Evolutionary conservation across 2,329 filamentous ascomycete species (phyloP).

Genomic region (Ceratocystis lukuohia): DNA sequence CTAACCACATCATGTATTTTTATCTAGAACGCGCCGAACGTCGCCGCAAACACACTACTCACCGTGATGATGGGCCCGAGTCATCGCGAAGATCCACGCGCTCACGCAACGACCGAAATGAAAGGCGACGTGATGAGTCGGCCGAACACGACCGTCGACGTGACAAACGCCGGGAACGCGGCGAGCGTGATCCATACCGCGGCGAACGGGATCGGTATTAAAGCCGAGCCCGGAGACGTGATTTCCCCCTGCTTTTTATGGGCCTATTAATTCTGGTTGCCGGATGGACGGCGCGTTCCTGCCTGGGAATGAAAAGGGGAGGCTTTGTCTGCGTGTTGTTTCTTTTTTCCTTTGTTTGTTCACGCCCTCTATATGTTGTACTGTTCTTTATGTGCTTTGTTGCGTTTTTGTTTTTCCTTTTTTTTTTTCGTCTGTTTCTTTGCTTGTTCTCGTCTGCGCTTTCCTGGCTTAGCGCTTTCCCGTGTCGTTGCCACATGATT

Average conservation of each 20-base stretch:
- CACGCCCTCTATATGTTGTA: neutral
- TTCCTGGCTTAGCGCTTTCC: neutral
- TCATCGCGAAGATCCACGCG: conserved; percentile 18
- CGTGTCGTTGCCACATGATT: neutral
- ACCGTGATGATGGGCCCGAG: neutral
- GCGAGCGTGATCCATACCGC: conserved; percentile 10
- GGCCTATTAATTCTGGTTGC: neutral
- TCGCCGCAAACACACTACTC: neutral
- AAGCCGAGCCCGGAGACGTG: neutral
- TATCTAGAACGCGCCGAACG: neutral
- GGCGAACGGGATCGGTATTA: conserved; percentile 2
- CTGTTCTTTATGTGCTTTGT: neutral
- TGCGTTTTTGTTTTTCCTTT: neutral
- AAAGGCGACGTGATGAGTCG: conserved; percentile 12
- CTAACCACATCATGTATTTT: no score
- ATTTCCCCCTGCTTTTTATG: neutral
- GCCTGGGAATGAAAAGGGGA: neutral
- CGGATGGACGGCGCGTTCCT: neutral
- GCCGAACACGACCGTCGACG: conserved; percentile 17
- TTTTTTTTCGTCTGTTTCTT: neutral
- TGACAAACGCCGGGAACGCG: conserved; percentile 19
- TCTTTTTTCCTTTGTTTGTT: neutral
- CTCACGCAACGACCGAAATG: conserved; percentile 19
- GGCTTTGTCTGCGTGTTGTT: neutral
- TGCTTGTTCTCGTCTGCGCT: neutral